phyloP scores from a whole-genome alignment of 75 land plant genomes.

The Gnetum montanum region DNA sequence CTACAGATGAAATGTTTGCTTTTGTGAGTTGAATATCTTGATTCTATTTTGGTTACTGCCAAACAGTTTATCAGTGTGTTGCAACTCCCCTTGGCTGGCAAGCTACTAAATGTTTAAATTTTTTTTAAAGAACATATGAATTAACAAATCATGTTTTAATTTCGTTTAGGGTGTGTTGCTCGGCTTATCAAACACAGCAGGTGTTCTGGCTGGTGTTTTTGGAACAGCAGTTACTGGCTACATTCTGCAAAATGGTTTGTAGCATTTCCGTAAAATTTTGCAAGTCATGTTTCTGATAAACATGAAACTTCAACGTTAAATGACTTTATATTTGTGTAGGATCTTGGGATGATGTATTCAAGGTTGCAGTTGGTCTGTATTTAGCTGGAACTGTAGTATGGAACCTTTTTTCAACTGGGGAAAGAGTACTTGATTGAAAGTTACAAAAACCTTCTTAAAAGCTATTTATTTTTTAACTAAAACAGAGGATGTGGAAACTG shows the following conservation, averaged over 20 bases:
- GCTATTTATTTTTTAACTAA: background rate
- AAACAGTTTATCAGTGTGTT: no score
- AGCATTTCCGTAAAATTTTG: background rate
- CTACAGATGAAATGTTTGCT: no score
- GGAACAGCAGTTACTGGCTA: constrained; percentile 92
- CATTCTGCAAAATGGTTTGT: constrained; percentile 80
- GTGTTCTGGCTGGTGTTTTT: constrained; percentile 89
- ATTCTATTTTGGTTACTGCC: no score
- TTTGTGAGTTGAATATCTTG: no score
- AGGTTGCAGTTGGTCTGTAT: constrained; percentile 81
- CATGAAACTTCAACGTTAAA: no score
- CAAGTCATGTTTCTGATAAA: no score
- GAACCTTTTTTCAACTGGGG: constrained; percentile 90
- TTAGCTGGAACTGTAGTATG: constrained; percentile 79
- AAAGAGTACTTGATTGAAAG: constrained; percentile 61
- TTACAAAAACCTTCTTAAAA: background rate
- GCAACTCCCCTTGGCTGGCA: no score
- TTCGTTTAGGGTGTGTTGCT: constrained; percentile 69
- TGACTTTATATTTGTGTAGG: constrained; percentile 39
- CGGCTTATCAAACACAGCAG: constrained; percentile 89
- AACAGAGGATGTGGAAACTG: background rate
- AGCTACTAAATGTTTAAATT: no score
- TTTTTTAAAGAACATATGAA: no score
- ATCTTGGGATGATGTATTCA: constrained; percentile 95
- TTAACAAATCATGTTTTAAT: no score